Evolutionary conservation across 495 filamentous ascomycete genomes (phyloP).

Genomic region (Hypoxylon lienhwacheense): DNA sequence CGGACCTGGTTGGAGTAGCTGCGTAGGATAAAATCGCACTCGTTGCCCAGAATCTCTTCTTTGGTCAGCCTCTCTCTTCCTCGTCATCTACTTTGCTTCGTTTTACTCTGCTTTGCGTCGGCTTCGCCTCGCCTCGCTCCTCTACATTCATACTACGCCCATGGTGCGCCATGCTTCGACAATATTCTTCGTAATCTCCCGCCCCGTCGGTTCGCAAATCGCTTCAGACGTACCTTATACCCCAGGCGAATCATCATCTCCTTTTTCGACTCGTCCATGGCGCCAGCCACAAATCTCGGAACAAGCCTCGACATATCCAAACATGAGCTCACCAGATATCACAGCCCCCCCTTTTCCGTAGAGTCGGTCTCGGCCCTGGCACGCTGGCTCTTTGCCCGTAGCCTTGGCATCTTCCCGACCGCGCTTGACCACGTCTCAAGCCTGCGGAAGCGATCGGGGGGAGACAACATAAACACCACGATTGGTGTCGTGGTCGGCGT

Average conservation of each 20-base stretch:
- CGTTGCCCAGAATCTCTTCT: conserved; percentile 20
- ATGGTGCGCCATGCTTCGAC: conserved; percentile 23
- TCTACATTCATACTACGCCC: conserved; percentile 20
- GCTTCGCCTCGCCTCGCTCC: conserved; percentile 19
- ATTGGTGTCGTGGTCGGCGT: conserved; percentile 44
- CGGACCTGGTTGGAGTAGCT: conserved; percentile 17
- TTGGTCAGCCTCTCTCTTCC: conserved; percentile 12
- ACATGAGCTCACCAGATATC: conserved; percentile 7
- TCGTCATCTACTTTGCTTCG: conserved; percentile 12
- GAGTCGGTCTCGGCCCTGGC: conserved; percentile 4
- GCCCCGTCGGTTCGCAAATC: conserved; percentile 12
- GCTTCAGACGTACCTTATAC: conserved; percentile 30
- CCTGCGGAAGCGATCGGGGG: conserved; percentile 16
- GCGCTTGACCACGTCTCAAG: conserved; percentile 6
- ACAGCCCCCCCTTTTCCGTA: conserved; percentile 7
- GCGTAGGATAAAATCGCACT: conserved; percentile 30
- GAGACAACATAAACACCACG: conserved; percentile 33
- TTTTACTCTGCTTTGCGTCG: no score
- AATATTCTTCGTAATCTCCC: conserved; percentile 15
- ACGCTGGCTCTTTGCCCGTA: conserved; percentile 7
- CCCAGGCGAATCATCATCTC: conserved; percentile 11
- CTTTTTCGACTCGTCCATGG: conserved; percentile 14
- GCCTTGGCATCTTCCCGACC: conserved; percentile 2
- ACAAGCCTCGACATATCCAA: background rate
- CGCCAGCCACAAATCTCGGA: conserved; percentile 15